Base-by-base conservation (phyloP, 225 moss, liverwort and hornwort species). In the Bryoerythrophyllum caledonicum region DNA sequence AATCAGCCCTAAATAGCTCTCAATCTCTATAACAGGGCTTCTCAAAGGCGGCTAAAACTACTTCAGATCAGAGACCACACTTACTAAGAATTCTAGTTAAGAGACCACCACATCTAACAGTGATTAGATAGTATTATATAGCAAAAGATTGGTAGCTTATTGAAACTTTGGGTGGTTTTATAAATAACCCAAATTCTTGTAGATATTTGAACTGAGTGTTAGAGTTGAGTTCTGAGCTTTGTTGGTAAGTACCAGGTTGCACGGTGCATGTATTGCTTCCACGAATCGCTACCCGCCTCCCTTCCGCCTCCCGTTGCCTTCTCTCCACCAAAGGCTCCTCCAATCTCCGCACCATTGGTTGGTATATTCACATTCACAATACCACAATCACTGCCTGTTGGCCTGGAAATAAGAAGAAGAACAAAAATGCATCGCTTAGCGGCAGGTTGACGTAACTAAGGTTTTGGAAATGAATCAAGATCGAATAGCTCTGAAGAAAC, bases 261-360 rank as follows among this genome's bases (percentile, higher is more conserved):
- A 65, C 96, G 88, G 75, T 88, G 88, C 96, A 96, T 96, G 86
- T 96, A 96, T 67, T 94, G 96, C 76, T 96, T 96, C 96, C 96
- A 96, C 1, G 96, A 96, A 81, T 96, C 96, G 82, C 96, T 94
- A 43, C 96, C 96, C 41, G 96, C 94, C 80, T 96, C 96, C 71
- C 96, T 90, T 71, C 96, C 96, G 51, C 96, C 96, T 4, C 96
- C 96, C 51, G 96, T 96, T 37, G 91, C 94, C 80, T 96, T 96
- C 78, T 96, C 96, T 67, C 96, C 96, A 71, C 96, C 96, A 68
- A 96, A 96, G 2, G 96, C 96, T 57, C 96, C 96, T 61, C 96
- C 96, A 72, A 96, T 96, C 81, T 96, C 96, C 27, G 96, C 96
- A 44, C 96, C 96, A 77, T 96, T 96, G 70, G 96, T 96, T 71